Conservation (phyloP, 768 basidiomycete genomes). For the Clathrus columnatus region DNA sequence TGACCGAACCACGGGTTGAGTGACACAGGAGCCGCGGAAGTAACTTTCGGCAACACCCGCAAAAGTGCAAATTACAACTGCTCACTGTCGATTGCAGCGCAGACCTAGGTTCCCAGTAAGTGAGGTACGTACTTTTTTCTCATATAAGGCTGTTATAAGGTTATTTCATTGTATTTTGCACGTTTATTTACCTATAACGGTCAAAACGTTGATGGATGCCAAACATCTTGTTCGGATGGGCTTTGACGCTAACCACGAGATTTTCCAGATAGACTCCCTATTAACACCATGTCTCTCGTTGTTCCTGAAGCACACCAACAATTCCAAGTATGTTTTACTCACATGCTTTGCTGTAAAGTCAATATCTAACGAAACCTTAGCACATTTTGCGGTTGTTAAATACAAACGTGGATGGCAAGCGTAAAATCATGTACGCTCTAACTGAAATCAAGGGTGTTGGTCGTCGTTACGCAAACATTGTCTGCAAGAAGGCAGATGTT, state of each 20-base stretch:
- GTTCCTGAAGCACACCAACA: slow-evolving; percentile 92
- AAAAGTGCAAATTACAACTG: background rate
- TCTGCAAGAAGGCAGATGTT: slow-evolving; percentile 99
- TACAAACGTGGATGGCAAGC: slow-evolving; percentile 99
- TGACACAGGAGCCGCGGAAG: background rate
- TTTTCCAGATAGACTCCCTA: slow-evolving; percentile 1
- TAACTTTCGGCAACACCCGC: slow-evolving; percentile 8
- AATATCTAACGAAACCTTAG: slow-evolving; percentile 31
- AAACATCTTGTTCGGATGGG: background rate
- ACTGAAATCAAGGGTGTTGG: slow-evolving; percentile 99
- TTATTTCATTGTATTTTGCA: background rate
- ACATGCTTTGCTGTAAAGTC: background rate
- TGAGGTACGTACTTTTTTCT: background rate
- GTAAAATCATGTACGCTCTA: slow-evolving; percentile 98
- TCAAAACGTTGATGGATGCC: slow-evolving; percentile 7
- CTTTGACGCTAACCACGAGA: background rate
- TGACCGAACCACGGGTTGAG: background rate
- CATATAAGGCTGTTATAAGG: background rate
- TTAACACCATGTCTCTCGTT: slow-evolving; percentile 85
- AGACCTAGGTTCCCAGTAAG: background rate
- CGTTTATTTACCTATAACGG: background rate
- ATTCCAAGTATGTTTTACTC: slow-evolving; percentile 62
- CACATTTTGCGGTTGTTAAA: slow-evolving; percentile 99
- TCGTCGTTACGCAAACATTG: slow-evolving; percentile 95
- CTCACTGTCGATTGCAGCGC: background rate